Conservation (phyloP, 805 yeast species). For the Lipomyces sp. region DNA sequence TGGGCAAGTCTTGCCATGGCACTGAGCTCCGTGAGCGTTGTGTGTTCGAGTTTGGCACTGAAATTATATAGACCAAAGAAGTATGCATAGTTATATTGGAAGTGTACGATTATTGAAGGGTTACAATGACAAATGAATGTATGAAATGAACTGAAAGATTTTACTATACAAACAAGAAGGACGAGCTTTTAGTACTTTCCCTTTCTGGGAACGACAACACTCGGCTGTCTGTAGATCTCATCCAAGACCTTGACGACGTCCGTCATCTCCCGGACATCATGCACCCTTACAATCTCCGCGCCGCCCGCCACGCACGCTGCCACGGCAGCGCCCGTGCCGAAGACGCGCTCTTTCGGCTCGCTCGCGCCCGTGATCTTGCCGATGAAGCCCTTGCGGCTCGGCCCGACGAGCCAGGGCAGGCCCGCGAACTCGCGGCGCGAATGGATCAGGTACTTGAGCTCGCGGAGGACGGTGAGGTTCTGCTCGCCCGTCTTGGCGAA, state of each 20-base stretch:
- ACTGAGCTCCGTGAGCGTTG: constrained; percentile 84
- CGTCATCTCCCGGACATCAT: constrained; percentile 63
- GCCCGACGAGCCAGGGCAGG: constrained; percentile 62
- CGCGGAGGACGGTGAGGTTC: constrained; percentile 60
- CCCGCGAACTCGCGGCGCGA: constrained; percentile 30
- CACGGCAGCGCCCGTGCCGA: constrained; percentile 74
- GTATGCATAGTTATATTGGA: constrained; percentile 4
- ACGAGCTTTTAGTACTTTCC: too few relatives aligned
- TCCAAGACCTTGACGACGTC: constrained; percentile 64
- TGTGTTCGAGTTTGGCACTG: constrained; percentile 69
- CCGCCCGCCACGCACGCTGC: constrained; percentile 70
- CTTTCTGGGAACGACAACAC: too few relatives aligned
- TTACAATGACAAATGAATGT: too few relatives aligned
- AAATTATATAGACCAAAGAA: constrained; percentile 45
- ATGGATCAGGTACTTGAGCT: constrained; percentile 31
- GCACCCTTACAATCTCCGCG: constrained; percentile 82
- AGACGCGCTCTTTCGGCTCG: constrained; percentile 57
- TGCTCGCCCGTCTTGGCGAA: constrained; percentile 82
- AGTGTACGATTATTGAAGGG: too few relatives aligned
- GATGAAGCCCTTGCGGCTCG: constrained; percentile 83
- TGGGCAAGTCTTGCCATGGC: constrained; percentile 94
- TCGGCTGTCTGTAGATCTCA: constrained; percentile 45
- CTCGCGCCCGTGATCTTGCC: constrained; percentile 65
- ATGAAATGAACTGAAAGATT: too few relatives aligned
- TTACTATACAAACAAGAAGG: too few relatives aligned